phyloP scores from a whole-genome alignment of 2,329 filamentous ascomycete species.

The Triangularia verruculosa region DNA sequence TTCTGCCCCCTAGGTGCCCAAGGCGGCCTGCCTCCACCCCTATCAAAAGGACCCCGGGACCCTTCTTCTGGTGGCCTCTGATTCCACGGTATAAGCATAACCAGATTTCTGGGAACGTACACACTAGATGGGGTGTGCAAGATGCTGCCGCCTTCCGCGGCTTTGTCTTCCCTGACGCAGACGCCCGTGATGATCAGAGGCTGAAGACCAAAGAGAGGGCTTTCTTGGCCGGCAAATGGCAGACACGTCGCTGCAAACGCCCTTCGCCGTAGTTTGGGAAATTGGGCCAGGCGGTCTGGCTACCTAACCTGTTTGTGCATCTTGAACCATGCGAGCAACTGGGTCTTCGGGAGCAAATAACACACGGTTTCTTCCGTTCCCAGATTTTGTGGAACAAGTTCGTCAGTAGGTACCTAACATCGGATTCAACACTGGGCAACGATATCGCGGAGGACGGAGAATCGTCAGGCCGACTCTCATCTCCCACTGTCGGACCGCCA shows the following conservation, averaged over 20 bases:
- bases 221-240: slow-evolving; percentile 21
- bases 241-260: slow-evolving; percentile 23
- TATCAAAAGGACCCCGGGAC: neutral
- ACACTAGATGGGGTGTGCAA: slow-evolving; percentile 12
- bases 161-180: slow-evolving; percentile 20
- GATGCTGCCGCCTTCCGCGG: slow-evolving; percentile 26
- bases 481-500: slow-evolving; percentile 4
- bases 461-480: slow-evolving; percentile 1
- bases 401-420: neutral
- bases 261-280: slow-evolving; percentile 9
- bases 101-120: slow-evolving; percentile 17
- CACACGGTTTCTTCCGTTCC: slow-evolving; percentile 1
- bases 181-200: slow-evolving; percentile 19
- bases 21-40: neutral
- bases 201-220: slow-evolving; percentile 19
- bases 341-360: neutral
- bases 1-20: too few relatives aligned
- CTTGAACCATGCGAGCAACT: neutral
- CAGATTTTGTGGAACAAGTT: slow-evolving; percentile 3
- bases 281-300: too few relatives aligned
- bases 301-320: neutral
- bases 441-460: neutral
- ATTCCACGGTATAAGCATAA: slow-evolving; percentile 19
- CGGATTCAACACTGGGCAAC: neutral
- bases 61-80: neutral